A percentile compares a stretch with the other conserved stretches of the same genome.
Evolutionary conservation across 2,329 filamentous ascomycete genomes (phyloP).

Genomic region (Verticillium zaregamsianum): DNA sequence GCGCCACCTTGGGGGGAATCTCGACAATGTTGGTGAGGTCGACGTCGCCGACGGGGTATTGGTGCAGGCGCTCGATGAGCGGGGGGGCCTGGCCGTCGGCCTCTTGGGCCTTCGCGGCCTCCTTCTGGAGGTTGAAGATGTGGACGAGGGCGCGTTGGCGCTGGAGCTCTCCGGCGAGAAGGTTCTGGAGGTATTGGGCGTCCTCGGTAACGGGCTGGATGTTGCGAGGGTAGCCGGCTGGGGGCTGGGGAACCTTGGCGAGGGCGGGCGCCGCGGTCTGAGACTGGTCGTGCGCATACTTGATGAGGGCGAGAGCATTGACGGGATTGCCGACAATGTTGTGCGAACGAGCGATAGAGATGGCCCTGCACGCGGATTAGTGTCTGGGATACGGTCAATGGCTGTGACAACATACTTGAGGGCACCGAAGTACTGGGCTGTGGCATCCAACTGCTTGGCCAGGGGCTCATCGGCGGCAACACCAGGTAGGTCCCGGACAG

Average conservation of each 20-base stretch:
- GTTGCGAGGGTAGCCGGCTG: slow-evolving; percentile 50
- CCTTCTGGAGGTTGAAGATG: slow-evolving; percentile 61
- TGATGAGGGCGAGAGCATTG: slow-evolving; percentile 82
- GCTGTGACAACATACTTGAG: slow-evolving; percentile 60
- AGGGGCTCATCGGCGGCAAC: slow-evolving; percentile 80
- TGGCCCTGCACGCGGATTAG: slow-evolving; percentile 49
- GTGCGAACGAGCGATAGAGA: slow-evolving; percentile 84
- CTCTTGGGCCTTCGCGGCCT: slow-evolving; percentile 30
- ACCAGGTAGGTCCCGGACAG: slow-evolving; percentile 83
- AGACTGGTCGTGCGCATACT: slow-evolving; percentile 63
- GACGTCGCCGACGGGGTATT: slow-evolving; percentile 67
- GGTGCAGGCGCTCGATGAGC: slow-evolving; percentile 68
- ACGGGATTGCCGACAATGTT: slow-evolving; percentile 65
- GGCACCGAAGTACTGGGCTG: slow-evolving; percentile 78
- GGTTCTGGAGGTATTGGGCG: slow-evolving; percentile 51
- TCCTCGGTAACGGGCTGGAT: slow-evolving; percentile 62
- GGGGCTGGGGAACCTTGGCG: slow-evolving; percentile 15
- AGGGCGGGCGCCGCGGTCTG: slow-evolving; percentile 45
- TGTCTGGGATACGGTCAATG: slow-evolving; percentile 1
- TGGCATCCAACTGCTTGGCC: slow-evolving; percentile 71
- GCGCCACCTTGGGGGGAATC: slow-evolving; percentile 79
- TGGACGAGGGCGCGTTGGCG: slow-evolving; percentile 84
- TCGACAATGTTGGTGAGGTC: slow-evolving; percentile 78
- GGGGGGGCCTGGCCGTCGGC: slow-evolving; percentile 46
- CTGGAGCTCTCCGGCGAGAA: slow-evolving; percentile 68